Conservation (phyloP, 805 yeast genomes). For the Teunomyces kruisii region DNA sequence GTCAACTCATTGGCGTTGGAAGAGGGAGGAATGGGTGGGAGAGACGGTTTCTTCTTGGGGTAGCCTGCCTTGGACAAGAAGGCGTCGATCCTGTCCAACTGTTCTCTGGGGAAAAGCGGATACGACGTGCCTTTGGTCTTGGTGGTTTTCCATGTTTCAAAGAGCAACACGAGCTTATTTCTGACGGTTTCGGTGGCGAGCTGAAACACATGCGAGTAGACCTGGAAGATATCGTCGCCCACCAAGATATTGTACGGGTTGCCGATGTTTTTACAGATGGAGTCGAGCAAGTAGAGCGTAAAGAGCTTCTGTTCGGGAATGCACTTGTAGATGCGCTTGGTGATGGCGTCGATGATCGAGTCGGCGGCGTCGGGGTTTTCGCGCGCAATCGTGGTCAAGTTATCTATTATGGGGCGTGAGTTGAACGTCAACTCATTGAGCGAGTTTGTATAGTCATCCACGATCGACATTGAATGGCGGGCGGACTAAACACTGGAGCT, state of each 20-base stretch:
- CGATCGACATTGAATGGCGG: slow-evolving; percentile 4
- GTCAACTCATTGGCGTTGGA: slow-evolving; percentile 16
- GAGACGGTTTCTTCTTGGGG: slow-evolving; percentile 10
- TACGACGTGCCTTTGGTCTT: slow-evolving; percentile 55
- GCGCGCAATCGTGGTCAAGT: slow-evolving; percentile 79
- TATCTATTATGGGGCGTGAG: slow-evolving; percentile 86
- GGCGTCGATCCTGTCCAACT: slow-evolving; percentile 68
- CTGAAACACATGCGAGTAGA: slow-evolving; percentile 77
- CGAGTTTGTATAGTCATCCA: slow-evolving; percentile 65
- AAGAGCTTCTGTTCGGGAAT: slow-evolving; percentile 83
- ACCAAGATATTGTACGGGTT: slow-evolving; percentile 83
- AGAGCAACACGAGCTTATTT: slow-evolving; percentile 66
- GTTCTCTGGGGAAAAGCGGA: slow-evolving; percentile 71
- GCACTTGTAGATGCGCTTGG: slow-evolving; percentile 68
- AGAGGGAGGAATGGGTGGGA: slow-evolving; percentile 7
- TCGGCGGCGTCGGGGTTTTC: slow-evolving; percentile 79
- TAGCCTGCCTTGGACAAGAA: slow-evolving; percentile 51
- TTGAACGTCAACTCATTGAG: slow-evolving; percentile 79
- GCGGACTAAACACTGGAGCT: background rate
- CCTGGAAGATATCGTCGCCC: slow-evolving; percentile 63
- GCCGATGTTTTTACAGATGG: slow-evolving; percentile 88
- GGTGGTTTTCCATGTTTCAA: slow-evolving; percentile 84
- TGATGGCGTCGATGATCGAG: slow-evolving; percentile 74
- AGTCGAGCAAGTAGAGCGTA: slow-evolving; percentile 82
- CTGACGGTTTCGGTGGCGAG: slow-evolving; percentile 75